Evolutionary conservation across 306 rosid species (phyloP).

Genomic region (Clitoria ternatea): DNA sequence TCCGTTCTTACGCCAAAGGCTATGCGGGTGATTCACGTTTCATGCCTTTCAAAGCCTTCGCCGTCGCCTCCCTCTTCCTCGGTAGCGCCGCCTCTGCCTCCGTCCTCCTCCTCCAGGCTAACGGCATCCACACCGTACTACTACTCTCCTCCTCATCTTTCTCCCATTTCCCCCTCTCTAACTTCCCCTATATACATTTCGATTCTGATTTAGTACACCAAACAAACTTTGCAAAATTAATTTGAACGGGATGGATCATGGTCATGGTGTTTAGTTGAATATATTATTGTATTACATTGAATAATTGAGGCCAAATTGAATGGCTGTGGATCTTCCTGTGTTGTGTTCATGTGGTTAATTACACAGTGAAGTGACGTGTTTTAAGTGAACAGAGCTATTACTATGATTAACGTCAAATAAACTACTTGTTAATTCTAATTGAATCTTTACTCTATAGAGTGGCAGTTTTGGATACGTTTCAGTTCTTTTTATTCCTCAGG

Average conservation of each 20-base stretch:
- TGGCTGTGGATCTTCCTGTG: neutral
- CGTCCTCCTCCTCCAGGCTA: constrained; percentile 45
- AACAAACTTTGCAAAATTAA: neutral
- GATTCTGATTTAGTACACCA: neutral
- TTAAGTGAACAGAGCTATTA: neutral
- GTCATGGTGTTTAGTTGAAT: neutral
- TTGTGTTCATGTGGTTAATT: neutral
- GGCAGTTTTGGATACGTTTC: neutral
- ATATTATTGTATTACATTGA: neutral
- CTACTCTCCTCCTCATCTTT: neutral
- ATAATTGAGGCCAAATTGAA: neutral
- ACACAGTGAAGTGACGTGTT: neutral
- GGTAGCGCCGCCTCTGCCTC: constrained; percentile 65
- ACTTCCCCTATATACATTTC: neutral
- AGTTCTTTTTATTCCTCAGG: neutral
- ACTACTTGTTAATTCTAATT: neutral
- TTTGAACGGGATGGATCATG: neutral
- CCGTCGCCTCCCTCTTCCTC: constrained; percentile 82
- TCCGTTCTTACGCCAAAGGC: constrained; percentile 43
- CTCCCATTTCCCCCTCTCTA: neutral
- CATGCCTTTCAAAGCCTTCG: constrained; percentile 82
- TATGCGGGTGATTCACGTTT: constrained; percentile 41
- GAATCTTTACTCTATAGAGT: neutral
- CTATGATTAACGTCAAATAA: neutral
- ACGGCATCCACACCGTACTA: constrained; percentile 61